Evolutionary conservation across 768 basidiomycete species (phyloP), one percentile per base, ranked within the genome.

Genomic region (Suillus ampliporus): DNA sequence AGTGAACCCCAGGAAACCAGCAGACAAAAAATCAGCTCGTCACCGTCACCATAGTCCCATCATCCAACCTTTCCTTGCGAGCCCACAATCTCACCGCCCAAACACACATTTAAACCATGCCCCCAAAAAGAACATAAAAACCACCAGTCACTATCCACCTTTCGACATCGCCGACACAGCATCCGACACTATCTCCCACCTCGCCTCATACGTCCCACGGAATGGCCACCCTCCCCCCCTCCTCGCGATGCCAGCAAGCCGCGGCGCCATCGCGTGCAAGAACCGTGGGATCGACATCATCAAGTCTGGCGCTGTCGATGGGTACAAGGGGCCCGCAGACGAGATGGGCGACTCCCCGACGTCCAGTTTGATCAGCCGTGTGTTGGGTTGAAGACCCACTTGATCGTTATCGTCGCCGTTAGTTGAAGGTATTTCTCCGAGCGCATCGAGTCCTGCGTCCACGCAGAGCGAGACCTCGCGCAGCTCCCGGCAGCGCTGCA

Each of bases 271-370:
- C 8, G 48, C 48, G 17, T 50, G 48, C 15, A 28, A 8, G 26
- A 50, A 50, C 26, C 9, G 48, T 2, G 26, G 26, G 4, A 50
- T 50, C 10, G 48, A 50, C 48, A 5, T 4, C 8, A 2, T 28
- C 26, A 28, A 26, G 15, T 50, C 15, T 50, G 26, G 26, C 6
- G 6, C 31, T 31, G 31, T 31, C 8, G 26, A 50, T 50, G 48
- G 26, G 15, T 4, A 15, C 26, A 17, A 1, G 15, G 47, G 8
- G 48, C 48, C 26, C 15, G 14, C 62, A 82, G 17, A 26, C 1
- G 26, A 23, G 9, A 19, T 8, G 17, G 26, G 26, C 8, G 26
- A 8, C 7, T 41, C 41, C 6, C 17, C 41, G 17, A 50, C 15
- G 9, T 19, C 48, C 8, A 17, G 26, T 28, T 17, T 28, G 0